Percentiles rank a stretch among this genome's conserved stretches.
Conservation (phyloP, 1,284 basidiomycete genomes). For the Cryptococcus hybrid region DNA sequence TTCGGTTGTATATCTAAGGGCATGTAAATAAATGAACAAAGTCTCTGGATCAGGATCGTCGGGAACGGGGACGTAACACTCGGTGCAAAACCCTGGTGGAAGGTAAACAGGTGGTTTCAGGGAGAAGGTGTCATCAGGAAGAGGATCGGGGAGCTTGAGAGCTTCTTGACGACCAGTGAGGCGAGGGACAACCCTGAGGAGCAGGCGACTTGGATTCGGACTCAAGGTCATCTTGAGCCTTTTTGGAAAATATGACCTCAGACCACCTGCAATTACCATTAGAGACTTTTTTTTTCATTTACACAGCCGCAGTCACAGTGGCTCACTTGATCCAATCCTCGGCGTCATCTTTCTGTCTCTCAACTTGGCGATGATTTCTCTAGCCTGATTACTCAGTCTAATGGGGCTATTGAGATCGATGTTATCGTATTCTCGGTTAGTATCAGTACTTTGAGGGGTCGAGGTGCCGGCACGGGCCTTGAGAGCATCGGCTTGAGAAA, state of each 20-base stretch:
- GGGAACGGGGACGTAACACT: constrained; percentile 85
- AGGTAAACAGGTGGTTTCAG: constrained; percentile 43
- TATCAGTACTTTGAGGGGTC: constrained; percentile 28
- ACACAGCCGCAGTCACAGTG: no score
- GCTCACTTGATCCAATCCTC: constrained; percentile 75
- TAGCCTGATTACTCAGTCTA: constrained; percentile 75
- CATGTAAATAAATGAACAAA: constrained; percentile 91
- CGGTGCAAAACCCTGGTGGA: constrained; percentile 59
- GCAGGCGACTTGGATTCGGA: background rate
- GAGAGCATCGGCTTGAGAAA: constrained; percentile 12
- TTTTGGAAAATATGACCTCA: constrained; percentile 40
- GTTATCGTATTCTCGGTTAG: constrained; percentile 45
- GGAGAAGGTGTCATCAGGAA: constrained; percentile 18
- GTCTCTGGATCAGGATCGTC: constrained; percentile 87
- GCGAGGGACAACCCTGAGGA: background rate
- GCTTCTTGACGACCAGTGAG: constrained; percentile 2
- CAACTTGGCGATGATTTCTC: constrained; percentile 77
- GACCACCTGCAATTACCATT: constrained; percentile 31
- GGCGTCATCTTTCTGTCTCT: constrained; percentile 89
- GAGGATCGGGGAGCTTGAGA: constrained; percentile 16
- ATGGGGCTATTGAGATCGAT: constrained; percentile 89
- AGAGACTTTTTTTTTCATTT: no score
- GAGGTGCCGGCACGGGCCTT: constrained; percentile 26
- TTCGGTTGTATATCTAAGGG: constrained; percentile 68
- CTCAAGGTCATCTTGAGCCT: constrained; percentile 17